phyloP scores from a whole-genome alignment of 148 eudicot genomes.

The Pouteria glomerata region DNA sequence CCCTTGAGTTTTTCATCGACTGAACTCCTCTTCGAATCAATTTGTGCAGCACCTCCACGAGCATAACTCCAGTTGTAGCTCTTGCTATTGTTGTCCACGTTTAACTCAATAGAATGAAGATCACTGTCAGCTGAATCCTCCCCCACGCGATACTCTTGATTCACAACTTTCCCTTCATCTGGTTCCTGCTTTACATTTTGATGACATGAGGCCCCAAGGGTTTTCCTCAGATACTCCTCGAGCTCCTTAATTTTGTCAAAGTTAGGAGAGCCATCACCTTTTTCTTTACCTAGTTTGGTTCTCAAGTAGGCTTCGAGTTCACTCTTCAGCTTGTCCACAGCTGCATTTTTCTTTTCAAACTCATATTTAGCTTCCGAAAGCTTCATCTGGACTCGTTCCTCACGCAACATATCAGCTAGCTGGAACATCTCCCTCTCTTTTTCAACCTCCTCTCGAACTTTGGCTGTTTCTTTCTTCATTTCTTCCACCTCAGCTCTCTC shows the following conservation, averaged over 20 bases:
- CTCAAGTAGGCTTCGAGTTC: slow-evolving; percentile 51
- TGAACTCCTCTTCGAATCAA: slow-evolving; percentile 46
- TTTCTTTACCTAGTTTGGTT: slow-evolving; percentile 18
- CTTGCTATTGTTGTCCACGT: slow-evolving; percentile 47
- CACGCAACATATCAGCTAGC: slow-evolving; percentile 72
- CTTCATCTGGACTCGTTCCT: slow-evolving; percentile 97
- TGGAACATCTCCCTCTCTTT: slow-evolving; percentile 85
- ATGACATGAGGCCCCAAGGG: slow-evolving; percentile 23
- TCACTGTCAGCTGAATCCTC: slow-evolving; percentile 60
- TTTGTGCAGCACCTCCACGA: slow-evolving; percentile 25
- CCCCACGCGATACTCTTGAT: slow-evolving; percentile 19
- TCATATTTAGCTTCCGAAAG: slow-evolving; percentile 73
- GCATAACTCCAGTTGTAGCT: slow-evolving; percentile 49
- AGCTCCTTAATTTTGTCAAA: slow-evolving; percentile 42
- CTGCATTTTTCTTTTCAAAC: slow-evolving; percentile 78
- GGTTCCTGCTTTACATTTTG: slow-evolving; percentile 19
- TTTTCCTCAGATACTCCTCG: slow-evolving; percentile 35
- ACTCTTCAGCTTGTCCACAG: slow-evolving; percentile 53
- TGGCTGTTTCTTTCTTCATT: slow-evolving; percentile 50
- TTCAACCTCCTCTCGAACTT: slow-evolving; percentile 67
- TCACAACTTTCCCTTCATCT: slow-evolving; percentile 14
- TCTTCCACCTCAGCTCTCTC: slow-evolving; percentile 76
- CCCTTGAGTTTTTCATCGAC: slow-evolving; percentile 50
- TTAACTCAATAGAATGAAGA: slow-evolving; percentile 78
- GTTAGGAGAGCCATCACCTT: slow-evolving; percentile 21